These are phyloP conservation scores for Dichotomopilus funicola DNA, from an alignment of 2,329 filamentous ascomycete species.

Conservation along the genomic window DNA sequence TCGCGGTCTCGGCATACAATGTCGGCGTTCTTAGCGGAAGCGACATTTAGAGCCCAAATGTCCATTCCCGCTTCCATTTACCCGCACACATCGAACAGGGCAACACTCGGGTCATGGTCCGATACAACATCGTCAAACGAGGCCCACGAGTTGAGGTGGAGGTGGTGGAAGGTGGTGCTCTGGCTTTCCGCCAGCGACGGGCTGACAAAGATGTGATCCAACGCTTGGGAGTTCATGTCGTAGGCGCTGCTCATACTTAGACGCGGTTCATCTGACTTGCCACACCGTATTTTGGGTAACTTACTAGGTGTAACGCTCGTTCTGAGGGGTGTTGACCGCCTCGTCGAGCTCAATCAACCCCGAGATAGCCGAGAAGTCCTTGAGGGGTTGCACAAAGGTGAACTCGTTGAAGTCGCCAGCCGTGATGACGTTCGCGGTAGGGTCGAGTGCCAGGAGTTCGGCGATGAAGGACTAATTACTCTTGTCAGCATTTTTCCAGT, in stretches of 20 bases:
- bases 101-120: constrained; percentile 66
- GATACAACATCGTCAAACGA: constrained; percentile 48
- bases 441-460: constrained; percentile 50
- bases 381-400: constrained; percentile 53
- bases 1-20: neutral
- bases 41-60: neutral
- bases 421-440: constrained; percentile 50
- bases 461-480: constrained; percentile 44
- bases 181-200: constrained; percentile 37
- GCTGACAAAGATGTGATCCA: constrained; percentile 66
- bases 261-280: neutral
- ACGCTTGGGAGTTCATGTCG: constrained; percentile 61
- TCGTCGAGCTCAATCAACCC: constrained; percentile 57
- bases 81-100: constrained; percentile 53
- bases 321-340: constrained; percentile 42
- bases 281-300: neutral
- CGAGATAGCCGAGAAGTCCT: constrained; percentile 46
- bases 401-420: constrained; percentile 72
- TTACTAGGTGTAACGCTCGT: constrained; percentile 61
- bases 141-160: constrained; percentile 67
- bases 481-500: constrained; percentile 3
- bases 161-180: constrained; percentile 51
- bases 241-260: constrained; percentile 38
- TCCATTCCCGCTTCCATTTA: constrained; percentile 13
- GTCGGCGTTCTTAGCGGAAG: neutral